Percentiles rank a stretch among this genome's conserved stretches.
Conservation (phyloP, 108 stramenopile species). For the Nannochloropsis salina region DNA sequence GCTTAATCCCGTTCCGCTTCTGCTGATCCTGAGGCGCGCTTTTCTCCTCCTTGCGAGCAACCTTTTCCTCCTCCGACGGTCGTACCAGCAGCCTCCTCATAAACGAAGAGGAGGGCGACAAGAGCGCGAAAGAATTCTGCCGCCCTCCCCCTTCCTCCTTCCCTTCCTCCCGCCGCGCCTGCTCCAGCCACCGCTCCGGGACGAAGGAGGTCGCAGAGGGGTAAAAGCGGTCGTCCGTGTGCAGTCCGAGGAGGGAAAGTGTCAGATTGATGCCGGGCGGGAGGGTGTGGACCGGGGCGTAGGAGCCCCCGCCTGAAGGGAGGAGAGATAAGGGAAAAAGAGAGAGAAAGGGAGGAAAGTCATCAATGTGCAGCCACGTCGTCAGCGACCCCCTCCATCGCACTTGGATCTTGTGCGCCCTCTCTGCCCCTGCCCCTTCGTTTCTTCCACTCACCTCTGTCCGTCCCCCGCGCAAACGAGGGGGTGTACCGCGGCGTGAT, state of each 20-base stretch:
- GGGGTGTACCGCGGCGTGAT: background rate
- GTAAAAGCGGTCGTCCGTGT: background rate
- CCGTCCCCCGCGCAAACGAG: background rate
- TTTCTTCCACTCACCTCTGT: background rate
- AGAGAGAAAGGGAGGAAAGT: background rate
- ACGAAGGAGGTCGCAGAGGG: background rate
- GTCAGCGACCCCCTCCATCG: no score
- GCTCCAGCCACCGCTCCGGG: background rate
- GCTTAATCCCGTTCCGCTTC: no score
- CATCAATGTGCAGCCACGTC: background rate
- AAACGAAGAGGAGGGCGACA: no score
- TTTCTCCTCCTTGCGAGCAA: no score
- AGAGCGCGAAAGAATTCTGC: background rate
- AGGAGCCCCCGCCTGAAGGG: background rate
- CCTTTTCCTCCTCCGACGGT: no score
- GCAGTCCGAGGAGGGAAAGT: background rate
- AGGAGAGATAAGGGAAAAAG: background rate
- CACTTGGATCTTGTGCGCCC: no score
- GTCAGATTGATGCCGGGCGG: background rate
- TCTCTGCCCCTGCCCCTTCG: no score
- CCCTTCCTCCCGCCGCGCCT: background rate
- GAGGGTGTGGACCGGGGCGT: background rate
- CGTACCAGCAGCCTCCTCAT: no score
- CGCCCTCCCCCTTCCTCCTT: background rate
- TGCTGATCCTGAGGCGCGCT: no score